phyloP scores from a whole-genome alignment of 306 rosid genomes.

The Corylus americana region DNA sequence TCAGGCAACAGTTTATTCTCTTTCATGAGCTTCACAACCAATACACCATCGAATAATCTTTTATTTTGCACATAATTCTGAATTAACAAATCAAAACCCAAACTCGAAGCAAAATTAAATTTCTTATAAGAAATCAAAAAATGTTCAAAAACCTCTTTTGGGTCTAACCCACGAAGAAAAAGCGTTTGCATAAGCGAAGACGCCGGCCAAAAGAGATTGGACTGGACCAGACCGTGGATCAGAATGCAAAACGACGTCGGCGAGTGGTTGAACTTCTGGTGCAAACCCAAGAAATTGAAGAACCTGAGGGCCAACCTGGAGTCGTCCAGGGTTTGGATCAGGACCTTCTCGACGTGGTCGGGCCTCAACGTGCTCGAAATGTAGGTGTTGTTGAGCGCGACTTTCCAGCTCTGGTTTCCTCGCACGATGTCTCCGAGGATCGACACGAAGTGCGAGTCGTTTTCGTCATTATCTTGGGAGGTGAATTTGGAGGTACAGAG shows the following conservation, averaged over 20 bases:
- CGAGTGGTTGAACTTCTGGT: conserved; percentile 70
- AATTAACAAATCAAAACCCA: conserved; percentile 80
- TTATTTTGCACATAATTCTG: conserved; percentile 57
- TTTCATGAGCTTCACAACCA: conserved; percentile 60
- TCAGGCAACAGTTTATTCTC: conserved; percentile 57
- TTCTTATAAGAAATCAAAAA: conserved; percentile 43
- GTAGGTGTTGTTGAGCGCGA: conserved; percentile 53
- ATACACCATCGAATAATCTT: conserved; percentile 53
- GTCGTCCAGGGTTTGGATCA: conserved; percentile 54
- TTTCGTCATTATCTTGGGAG: conserved; percentile 37
- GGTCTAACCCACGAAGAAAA: conserved; percentile 56
- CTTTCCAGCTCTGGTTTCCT: conserved; percentile 74
- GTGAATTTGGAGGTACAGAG: conserved; percentile 27
- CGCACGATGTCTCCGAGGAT: conserved; percentile 58
- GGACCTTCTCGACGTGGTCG: conserved; percentile 65
- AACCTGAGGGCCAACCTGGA: conserved; percentile 80
- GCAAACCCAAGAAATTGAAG: conserved; percentile 89
- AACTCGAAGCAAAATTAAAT: conserved; percentile 46
- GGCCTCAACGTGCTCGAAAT: conserved; percentile 56
- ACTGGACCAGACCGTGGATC: conserved; percentile 65
- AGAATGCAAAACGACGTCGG: conserved; percentile 70
- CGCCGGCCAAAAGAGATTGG: conserved; percentile 71
- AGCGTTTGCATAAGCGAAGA: conserved; percentile 80
- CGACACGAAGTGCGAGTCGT: conserved; percentile 53
- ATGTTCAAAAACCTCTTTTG: conserved; percentile 47